A percentile compares a stretch with the other conserved stretches of the same genome.
These are phyloP conservation scores for Yamadazyma jaroonii DNA, from an alignment of 1,139 yeast species.

Conservation along the genomic window DNA sequence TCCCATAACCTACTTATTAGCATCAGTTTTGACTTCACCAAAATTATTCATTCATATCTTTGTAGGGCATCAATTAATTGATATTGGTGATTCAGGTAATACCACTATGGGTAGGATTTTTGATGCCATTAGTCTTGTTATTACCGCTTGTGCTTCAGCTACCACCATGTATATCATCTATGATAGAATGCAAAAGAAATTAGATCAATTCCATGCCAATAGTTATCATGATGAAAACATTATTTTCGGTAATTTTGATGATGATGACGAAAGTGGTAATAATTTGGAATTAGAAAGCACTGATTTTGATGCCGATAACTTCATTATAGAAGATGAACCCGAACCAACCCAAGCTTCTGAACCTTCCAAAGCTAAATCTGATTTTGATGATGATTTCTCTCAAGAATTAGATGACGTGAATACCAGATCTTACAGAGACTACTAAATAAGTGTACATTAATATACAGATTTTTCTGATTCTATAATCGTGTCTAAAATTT, in stretches of 20 bases:
- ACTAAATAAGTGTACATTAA: slow-evolving; percentile 9
- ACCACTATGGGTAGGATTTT: slow-evolving; percentile 52
- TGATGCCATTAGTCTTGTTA: slow-evolving; percentile 59
- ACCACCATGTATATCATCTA: slow-evolving; percentile 72
- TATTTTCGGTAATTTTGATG: slow-evolving; percentile 43
- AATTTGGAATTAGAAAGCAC: slow-evolving; percentile 24
- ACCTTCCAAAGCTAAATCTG: neutral
- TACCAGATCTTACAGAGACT: slow-evolving; percentile 11
- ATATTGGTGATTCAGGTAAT: slow-evolving; percentile 58
- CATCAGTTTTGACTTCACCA: slow-evolving; percentile 77
- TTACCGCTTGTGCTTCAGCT: slow-evolving; percentile 58
- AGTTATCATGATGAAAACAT: slow-evolving; percentile 26
- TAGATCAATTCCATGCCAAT: slow-evolving; percentile 27
- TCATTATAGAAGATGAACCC: slow-evolving; percentile 32
- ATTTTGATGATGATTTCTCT: neutral
- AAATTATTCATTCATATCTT: slow-evolving; percentile 75
- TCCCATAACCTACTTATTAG: slow-evolving; percentile 59
- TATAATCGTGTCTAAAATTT: too few relatives aligned
- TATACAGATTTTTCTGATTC: slow-evolving; percentile 6
- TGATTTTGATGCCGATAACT: slow-evolving; percentile 19
- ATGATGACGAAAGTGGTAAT: slow-evolving; percentile 23
- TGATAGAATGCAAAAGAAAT: slow-evolving; percentile 49
- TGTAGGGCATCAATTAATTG: slow-evolving; percentile 74
- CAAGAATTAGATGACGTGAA: slow-evolving; percentile 4
- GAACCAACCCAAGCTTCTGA: neutral